Evolutionary conservation across 805 yeast species (phyloP), one percentile per base, ranked within the genome.

Genomic region (Metschnikowia cerradonensis): DNA sequence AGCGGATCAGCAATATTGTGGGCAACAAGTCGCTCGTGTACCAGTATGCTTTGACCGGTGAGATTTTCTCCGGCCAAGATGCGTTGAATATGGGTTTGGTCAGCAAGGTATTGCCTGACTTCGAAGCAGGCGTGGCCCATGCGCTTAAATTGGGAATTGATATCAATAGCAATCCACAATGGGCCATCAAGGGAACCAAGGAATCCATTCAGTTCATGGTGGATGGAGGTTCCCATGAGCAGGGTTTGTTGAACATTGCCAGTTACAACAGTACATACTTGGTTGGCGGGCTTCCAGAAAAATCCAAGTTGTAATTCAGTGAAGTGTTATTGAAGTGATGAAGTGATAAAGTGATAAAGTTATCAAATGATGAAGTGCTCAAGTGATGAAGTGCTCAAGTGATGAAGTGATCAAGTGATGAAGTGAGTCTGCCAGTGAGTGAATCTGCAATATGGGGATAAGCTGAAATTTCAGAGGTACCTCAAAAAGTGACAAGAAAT

Each of bases 141-240:
- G 86, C 86, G n/a, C 45, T 70, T 7, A 68, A 71, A 31, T 57
- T 82, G 37, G 92, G 87, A 0, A 51, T 50, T 4, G 64, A 59
- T 15, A 80, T 86, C 32, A 73, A 75, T 35, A 47, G 51, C 2
- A 74, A 78, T 62, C 73, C 77, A 40, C 76, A 72, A 26, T 83
- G 87, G 70, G 88, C 88, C 17, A 72, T 86, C 35, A 73, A 67
- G 53, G 91, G 90, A 11, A 80, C 88, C 3, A 86, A 86, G 67
- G 71, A 69, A 49, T 63, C 77, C 48, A 59, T 86, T 56, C 81
- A 82, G 53, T 62, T 62, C 8, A 66, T 72, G 45, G 49, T 64
- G 20, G 59, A 66, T 44, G 80, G 79, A 35, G 62, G 60, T 6
- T 45, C 35, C 19, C 57, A 65, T 36, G 70, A 70, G 23, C 73